phyloP scores from a whole-genome alignment of 2,329 filamentous ascomycete species.

The Colletotrichum godetiae region DNA sequence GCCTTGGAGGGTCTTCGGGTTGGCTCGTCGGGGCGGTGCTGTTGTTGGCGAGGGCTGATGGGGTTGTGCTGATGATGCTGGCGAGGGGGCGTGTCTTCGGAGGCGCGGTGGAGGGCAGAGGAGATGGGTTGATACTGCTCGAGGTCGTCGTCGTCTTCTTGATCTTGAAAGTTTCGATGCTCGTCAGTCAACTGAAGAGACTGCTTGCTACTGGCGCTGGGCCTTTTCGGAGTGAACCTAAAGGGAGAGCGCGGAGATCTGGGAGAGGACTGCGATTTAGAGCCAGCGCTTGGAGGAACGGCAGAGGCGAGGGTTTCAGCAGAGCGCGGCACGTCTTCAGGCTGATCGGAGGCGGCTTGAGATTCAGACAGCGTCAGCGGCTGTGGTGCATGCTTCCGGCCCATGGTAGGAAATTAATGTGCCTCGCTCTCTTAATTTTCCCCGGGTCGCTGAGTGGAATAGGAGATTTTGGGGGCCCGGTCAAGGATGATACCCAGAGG shows the following conservation, averaged over 20 bases:
- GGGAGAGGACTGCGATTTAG: conserved; percentile 56
- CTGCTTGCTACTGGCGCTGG: conserved; percentile 32
- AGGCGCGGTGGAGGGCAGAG: conserved; percentile 40
- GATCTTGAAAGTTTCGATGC: conserved; percentile 38
- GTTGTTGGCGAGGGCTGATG: conserved; percentile 39
- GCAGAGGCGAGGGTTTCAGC: conserved; percentile 45
- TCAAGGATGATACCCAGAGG: conserved; percentile 16
- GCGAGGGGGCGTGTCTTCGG: conserved; percentile 36
- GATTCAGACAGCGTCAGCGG: conserved; percentile 64
- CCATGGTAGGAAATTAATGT: conserved; percentile 52
- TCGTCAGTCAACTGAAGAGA: conserved; percentile 32
- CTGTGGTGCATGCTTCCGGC: conserved; percentile 69
- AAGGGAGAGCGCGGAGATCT: conserved; percentile 58
- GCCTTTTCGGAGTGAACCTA: conserved; percentile 53
- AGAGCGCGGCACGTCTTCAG: conserved; percentile 42
- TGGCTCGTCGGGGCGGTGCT: conserved; percentile 39
- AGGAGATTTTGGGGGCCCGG: conserved; percentile 35
- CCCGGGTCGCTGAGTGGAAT: conserved; percentile 13
- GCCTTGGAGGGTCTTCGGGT: conserved; percentile 54
- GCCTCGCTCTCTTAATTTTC: conserved; percentile 3
- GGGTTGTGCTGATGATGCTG: conserved; percentile 41
- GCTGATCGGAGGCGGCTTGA: conserved; percentile 46
- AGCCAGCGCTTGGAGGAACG: conserved; percentile 45
- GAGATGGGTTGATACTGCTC: conserved; percentile 43
- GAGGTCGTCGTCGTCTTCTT: conserved; percentile 39